Conservation (phyloP, 2,329 filamentous ascomycete genomes). For the Hypomyces perniciosus region DNA sequence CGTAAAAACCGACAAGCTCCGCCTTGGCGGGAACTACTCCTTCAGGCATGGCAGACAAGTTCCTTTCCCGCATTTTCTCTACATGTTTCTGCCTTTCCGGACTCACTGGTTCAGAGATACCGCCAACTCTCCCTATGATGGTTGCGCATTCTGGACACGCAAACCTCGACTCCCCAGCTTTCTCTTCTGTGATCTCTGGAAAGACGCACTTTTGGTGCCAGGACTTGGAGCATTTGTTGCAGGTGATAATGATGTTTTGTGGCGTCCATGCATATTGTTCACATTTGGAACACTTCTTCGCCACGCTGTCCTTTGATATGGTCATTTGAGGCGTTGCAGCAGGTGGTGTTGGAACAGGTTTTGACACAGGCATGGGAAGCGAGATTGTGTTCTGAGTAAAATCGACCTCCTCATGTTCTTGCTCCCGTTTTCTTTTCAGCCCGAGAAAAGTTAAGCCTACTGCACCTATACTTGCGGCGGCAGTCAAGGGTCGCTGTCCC, state of each 20-base stretch:
- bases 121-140: too few species aligned
- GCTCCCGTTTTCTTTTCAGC: slow-evolving; percentile 26
- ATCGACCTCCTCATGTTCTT: slow-evolving; percentile 18
- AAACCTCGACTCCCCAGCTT: slow-evolving; percentile 7
- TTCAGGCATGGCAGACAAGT: slow-evolving; percentile 27
- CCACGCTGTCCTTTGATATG: background rate
- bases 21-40: slow-evolving; percentile 30
- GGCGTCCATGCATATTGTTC: slow-evolving; percentile 2
- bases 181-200: slow-evolving; percentile 9
- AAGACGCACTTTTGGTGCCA: slow-evolving; percentile 23
- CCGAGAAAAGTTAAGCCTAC: slow-evolving; percentile 1
- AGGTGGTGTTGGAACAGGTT: background rate
- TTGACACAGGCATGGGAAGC: slow-evolving; percentile 18
- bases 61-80: slow-evolving; percentile 26
- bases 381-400: slow-evolving; percentile 29
- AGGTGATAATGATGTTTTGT: slow-evolving; percentile 14
- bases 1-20: slow-evolving; percentile 33
- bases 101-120: too few species aligned
- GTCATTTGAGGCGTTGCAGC: background rate
- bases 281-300: slow-evolving; percentile 16
- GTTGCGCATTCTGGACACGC: slow-evolving; percentile 18
- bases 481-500: background rate
- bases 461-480: background rate
- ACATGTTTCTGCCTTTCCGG: slow-evolving; percentile 22
- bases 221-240: slow-evolving; percentile 16